Evolutionary conservation across 1,139 yeast genomes (phyloP), one percentile per base, ranked within the genome.

Genomic region (Hanseniaspora uvarum): DNA sequence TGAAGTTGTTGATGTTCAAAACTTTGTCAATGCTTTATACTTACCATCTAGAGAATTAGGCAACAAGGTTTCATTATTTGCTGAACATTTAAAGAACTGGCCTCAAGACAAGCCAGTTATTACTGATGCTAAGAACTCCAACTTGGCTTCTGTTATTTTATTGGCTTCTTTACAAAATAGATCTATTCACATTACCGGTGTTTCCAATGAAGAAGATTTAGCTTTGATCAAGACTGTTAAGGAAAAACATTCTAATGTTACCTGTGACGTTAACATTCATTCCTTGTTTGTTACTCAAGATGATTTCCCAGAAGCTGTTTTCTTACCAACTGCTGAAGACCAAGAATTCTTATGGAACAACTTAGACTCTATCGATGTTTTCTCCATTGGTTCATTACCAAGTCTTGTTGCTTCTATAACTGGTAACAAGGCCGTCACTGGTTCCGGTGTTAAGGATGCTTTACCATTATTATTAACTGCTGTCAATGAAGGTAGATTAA

Each of bases 51-150:
- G 81, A 66, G 86, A 82, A 60, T 78, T 84, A 65, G 77, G 81
- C 52, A 72, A 72, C 59, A 83, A 83, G 64, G 86, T 89, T 54
- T 77, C 89, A 24, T 75, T 84, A 34, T 82, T 87, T 49, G 80
- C 95, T 39, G 77, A 84, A 41, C 94, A 87, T 63, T 82, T 88
- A 62, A 79, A 82, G 59, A 72, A 80, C 46, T 89, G 96, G 96
- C 96, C 96, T 54, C 74, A 76, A 54, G 70, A 71, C 65, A 88
- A 87, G 73, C 94, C 94, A 58, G 85, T 92, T 59, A 77, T 89
- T 60, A 87, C 96, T 48, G 96, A 92, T 70, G 96, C 97, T 48
- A 82, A 80, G 68, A 81, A 94, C 30, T 86, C 96, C 46, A 94
- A 87, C 65, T 76, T 92, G 64, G 97, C 98, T 21, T 85, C 96